Conservation (phyloP, 2,329 filamentous ascomycete species). For the Colletotrichum trifolii region DNA sequence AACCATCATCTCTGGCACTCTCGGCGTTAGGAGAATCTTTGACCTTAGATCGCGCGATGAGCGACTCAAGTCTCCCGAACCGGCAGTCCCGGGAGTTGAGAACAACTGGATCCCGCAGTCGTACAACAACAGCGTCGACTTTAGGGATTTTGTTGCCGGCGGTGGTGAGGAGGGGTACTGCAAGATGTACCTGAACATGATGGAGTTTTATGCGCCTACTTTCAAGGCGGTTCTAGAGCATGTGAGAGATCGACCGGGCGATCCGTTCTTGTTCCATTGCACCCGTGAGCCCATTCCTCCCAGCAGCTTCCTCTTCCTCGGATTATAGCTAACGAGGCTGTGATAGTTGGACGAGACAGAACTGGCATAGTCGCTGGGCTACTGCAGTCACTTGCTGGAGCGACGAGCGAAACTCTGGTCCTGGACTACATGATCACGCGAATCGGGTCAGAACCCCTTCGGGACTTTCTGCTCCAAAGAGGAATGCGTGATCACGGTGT, state of each 20-base stretch:
- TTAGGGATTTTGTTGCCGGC: slow-evolving; percentile 57
- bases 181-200: slow-evolving; percentile 60
- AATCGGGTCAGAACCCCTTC: slow-evolving; percentile 1
- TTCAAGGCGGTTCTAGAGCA: slow-evolving; percentile 60
- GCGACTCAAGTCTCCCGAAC: background rate
- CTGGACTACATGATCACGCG: slow-evolving; percentile 8
- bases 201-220: slow-evolving; percentile 53
- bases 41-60: background rate
- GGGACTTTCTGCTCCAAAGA: slow-evolving; percentile 2
- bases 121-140: slow-evolving; percentile 38
- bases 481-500: background rate
- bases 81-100: background rate
- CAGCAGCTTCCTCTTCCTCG: too few relatives aligned
- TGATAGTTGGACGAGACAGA: slow-evolving; percentile 6
- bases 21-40: slow-evolving; percentile 2
- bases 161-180: slow-evolving; percentile 57
- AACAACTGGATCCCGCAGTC: background rate
- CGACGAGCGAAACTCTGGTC: background rate
- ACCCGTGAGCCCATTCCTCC: slow-evolving; percentile 53
- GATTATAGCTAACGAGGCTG: background rate
- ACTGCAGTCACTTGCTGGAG: background rate
- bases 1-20: background rate
- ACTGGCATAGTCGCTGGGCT: slow-evolving; percentile 4
- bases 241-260: slow-evolving; percentile 56
- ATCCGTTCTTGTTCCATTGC: slow-evolving; percentile 65